A percentile compares a stretch with the other conserved stretches of the same genome.
phyloP scores from a whole-genome alignment of 257 asterid species.

The Echites panduratus region DNA sequence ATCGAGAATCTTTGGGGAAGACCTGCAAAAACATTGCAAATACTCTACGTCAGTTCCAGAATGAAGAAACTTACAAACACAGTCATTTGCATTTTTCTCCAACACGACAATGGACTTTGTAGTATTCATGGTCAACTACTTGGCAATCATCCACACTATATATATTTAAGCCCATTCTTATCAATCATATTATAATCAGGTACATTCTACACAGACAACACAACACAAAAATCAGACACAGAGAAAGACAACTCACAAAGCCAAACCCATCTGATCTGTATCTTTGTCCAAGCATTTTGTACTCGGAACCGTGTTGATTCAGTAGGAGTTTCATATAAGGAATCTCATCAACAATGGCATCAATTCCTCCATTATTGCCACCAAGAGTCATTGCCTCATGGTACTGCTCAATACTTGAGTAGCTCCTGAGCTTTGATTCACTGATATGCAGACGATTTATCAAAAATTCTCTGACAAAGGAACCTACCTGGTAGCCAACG shows the following conservation, averaged over 20 bases:
- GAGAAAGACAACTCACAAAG: conserved; percentile 33
- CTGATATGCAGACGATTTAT: conserved; percentile 13
- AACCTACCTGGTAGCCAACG: conserved; percentile 44
- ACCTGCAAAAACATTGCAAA: conserved; percentile 30
- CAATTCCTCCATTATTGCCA: conserved; percentile 24
- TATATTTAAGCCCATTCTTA: too few species aligned
- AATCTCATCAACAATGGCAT: conserved; percentile 22
- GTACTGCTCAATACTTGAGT: conserved; percentile 10
- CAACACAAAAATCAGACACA: too few species aligned
- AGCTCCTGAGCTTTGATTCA: conserved; percentile 7
- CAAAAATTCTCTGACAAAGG: conserved; percentile 35
- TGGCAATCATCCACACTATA: too few species aligned
- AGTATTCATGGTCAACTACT: too few species aligned
- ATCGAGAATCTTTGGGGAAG: conserved; percentile 29
- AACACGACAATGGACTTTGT: too few species aligned
- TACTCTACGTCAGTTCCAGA: too few species aligned
- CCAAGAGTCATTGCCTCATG: conserved; percentile 18
- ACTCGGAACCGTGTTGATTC: conserved; percentile 28
- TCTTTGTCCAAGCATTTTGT: conserved; percentile 33
- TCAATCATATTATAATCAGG: too few species aligned
- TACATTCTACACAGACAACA: too few species aligned
- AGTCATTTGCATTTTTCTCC: too few species aligned
- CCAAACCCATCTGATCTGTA: conserved; percentile 48
- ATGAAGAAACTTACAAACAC: too few species aligned
- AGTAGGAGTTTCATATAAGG: conserved; percentile 40